Percentiles rank a stretch among this genome's conserved stretches.
Conservation (phyloP, 352 stramenopile species). For the Pythium sukuiense region DNA sequence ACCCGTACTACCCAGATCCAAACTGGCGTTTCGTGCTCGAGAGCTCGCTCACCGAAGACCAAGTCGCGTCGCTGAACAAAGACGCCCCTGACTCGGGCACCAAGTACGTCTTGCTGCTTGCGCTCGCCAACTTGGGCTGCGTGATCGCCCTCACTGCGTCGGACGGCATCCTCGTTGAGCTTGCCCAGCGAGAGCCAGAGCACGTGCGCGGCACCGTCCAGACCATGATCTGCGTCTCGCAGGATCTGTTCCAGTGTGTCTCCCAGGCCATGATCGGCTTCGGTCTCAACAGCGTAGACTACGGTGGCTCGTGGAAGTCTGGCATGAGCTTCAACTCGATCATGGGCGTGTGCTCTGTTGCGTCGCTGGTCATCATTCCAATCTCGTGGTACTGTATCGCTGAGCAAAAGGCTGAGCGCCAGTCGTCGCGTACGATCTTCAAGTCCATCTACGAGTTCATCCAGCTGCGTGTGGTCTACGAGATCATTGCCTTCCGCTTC, state of each 20-base stretch:
- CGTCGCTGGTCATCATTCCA: conserved; percentile 4
- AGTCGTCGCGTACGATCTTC: conserved; percentile 8
- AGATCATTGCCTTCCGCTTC: conserved; percentile 32
- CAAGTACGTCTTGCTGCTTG: conserved; percentile 42
- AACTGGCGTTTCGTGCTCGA: conserved; percentile 4
- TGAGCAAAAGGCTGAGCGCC: conserved; percentile 17
- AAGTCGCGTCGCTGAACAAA: conserved; percentile 22
- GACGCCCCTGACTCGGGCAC: conserved; percentile 27
- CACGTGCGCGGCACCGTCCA: conserved; percentile 31
- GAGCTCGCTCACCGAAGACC: conserved; percentile 11
- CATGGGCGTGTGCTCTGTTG: conserved; percentile 18
- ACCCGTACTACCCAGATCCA: conserved; percentile 29
- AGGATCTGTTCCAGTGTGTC: conserved; percentile 24
- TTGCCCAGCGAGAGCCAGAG: conserved; percentile 35
- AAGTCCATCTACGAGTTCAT: conserved; percentile 25
- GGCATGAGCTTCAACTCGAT: conserved; percentile 23
- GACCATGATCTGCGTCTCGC: conserved; percentile 30
- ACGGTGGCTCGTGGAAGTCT: conserved; percentile 24
- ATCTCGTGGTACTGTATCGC: conserved; percentile 25
- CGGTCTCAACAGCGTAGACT: conserved; percentile 32
- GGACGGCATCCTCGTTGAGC: conserved; percentile 41
- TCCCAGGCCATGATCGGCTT: conserved; percentile 28
- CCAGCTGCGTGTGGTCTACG: conserved; percentile 30
- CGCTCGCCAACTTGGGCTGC: conserved; percentile 52
- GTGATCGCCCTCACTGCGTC: conserved; percentile 50